Conservation (phyloP, 257 asterid genomes). For the Solanum sejunctum region DNA sequence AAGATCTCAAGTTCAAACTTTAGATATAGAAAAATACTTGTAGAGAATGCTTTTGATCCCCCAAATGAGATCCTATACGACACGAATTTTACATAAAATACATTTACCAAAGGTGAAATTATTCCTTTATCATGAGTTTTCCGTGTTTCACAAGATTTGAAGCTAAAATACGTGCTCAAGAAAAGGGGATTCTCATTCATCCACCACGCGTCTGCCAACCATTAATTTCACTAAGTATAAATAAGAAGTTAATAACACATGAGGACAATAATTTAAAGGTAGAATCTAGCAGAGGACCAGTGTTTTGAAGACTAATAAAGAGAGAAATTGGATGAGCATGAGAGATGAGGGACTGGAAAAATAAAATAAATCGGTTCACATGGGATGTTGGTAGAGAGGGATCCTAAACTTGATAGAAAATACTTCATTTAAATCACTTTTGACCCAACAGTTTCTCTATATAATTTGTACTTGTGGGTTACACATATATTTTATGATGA, state of each 20-base stretch:
- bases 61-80: no score
- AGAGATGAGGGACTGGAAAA: neutral
- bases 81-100: no score
- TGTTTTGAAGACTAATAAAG: neutral
- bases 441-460: slow-evolving; percentile 8
- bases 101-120: neutral
- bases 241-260: neutral
- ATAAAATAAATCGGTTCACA: slow-evolving; percentile 6
- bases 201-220: neutral
- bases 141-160: neutral
- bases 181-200: neutral
- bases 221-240: neutral
- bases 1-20: no score
- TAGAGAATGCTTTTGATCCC: no score
- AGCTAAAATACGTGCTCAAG: neutral
- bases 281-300: neutral
- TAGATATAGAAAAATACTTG: no score
- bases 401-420: slow-evolving; percentile 10
- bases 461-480: slow-evolving; percentile 1
- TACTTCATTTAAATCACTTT: slow-evolving; percentile 10
- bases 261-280: neutral
- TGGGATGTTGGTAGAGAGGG: slow-evolving; percentile 30
- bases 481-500: slow-evolving; percentile 7
- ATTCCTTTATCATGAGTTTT: neutral
- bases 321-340: neutral